phyloP scores from a whole-genome alignment of 2,329 filamentous ascomycete species.

The Aspergillus phoenicis region DNA sequence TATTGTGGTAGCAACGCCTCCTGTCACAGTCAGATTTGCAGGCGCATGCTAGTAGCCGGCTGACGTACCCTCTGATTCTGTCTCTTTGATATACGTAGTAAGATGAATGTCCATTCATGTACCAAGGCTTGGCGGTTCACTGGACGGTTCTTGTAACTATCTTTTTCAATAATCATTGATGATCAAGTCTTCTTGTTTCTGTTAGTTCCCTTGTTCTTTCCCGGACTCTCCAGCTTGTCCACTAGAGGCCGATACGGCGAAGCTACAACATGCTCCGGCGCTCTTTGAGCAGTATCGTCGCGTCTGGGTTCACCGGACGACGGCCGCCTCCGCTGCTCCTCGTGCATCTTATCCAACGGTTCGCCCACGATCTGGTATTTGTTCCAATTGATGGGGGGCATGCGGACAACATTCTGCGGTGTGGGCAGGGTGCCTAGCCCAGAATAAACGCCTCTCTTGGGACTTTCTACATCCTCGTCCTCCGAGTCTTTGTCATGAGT shows the following conservation, averaged over 20 bases:
- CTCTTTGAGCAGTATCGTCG: constrained; percentile 37
- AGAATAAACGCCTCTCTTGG: constrained; percentile 21
- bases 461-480: constrained; percentile 34
- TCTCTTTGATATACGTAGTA: constrained; percentile 1
- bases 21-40: neutral
- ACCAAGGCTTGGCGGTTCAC: constrained; percentile 6
- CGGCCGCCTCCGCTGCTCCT: constrained; percentile 72
- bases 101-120: constrained; percentile 10
- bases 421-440: constrained; percentile 69
- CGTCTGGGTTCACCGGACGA: constrained; percentile 44
- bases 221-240: constrained; percentile 51
- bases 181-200: constrained; percentile 39
- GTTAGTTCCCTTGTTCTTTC: constrained; percentile 32
- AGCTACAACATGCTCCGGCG: constrained; percentile 56
- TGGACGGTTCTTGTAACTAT: constrained; percentile 10
- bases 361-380: constrained; percentile 91
- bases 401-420: constrained; percentile 80
- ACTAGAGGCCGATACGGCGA: constrained; percentile 63
- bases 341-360: constrained; percentile 79
- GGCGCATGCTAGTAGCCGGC: neutral
- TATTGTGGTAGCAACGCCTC: neutral
- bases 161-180: constrained; percentile 9
- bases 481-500: constrained; percentile 40
- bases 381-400: constrained; percentile 89
- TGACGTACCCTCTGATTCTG: neutral